These are phyloP conservation scores for Ophiognomonia clavigignenti-juglandacearum DNA, from an alignment of 2,329 filamentous ascomycete genomes.

Conservation along the genomic window DNA sequence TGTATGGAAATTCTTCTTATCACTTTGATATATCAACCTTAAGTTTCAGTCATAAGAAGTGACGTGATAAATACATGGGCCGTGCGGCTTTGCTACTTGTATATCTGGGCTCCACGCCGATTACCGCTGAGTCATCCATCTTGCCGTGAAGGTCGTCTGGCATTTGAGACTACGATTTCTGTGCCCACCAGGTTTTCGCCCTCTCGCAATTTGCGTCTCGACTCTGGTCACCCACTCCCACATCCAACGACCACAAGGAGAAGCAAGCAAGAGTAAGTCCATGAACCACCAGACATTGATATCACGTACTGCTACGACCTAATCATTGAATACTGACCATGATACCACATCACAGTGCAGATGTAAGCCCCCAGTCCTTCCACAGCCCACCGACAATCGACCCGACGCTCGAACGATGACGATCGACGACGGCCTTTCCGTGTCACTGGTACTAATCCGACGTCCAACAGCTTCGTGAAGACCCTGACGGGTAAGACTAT, in stretches of 20 bases:
- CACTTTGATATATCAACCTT: too few relatives aligned
- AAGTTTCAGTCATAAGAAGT: too few relatives aligned
- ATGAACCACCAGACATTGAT: too few relatives aligned
- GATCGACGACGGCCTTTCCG: conserved; percentile 14
- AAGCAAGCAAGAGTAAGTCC: conserved; percentile 21
- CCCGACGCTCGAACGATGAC: conserved; percentile 16
- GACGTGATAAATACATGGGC: too few relatives aligned
- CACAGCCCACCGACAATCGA: conserved; percentile 20
- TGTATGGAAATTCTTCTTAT: too few relatives aligned
- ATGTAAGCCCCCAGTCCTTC: conserved; percentile 59
- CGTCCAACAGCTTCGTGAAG: conserved; percentile 85
- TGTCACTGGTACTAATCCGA: conserved; percentile 15
- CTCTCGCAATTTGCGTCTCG: neutral
- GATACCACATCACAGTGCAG: conserved; percentile 60
- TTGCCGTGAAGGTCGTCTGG: too few relatives aligned
- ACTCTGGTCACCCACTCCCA: conserved; percentile 11
- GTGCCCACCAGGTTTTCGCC: neutral
- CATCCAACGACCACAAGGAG: conserved; percentile 29
- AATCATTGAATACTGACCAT: conserved; percentile 55
- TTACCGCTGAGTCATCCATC: too few relatives aligned
- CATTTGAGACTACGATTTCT: neutral
- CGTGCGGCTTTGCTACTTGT: too few relatives aligned
- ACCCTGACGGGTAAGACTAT: conserved; percentile 99
- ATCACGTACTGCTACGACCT: too few relatives aligned
- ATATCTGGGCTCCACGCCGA: too few relatives aligned